Percentiles rank a stretch among this genome's conserved stretches.
Evolutionary conservation across 2,329 filamentous ascomycete genomes (phyloP).

Genomic region (Clonostachys sp.): DNA sequence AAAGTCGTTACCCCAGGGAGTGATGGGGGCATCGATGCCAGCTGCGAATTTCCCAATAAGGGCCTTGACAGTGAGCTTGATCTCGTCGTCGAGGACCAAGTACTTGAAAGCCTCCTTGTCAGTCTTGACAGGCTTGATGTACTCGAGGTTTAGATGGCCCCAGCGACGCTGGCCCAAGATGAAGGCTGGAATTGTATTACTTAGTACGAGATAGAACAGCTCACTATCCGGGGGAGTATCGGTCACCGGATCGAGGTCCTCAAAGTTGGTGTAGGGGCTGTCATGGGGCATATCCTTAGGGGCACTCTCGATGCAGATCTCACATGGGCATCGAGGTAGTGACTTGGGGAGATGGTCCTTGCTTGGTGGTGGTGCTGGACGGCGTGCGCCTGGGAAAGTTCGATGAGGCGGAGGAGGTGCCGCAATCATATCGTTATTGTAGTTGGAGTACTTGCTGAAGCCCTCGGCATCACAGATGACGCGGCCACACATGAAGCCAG

Average conservation of each 20-base stretch:
- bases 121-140: slow-evolving; percentile 30
- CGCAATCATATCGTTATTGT: slow-evolving; percentile 14
- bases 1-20: slow-evolving; percentile 40
- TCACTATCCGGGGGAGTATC: slow-evolving; percentile 30
- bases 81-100: slow-evolving; percentile 40
- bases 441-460: slow-evolving; percentile 24
- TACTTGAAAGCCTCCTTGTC: slow-evolving; percentile 45
- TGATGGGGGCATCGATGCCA: slow-evolving; percentile 25
- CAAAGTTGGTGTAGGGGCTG: slow-evolving; percentile 31
- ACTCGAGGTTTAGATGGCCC: slow-evolving; percentile 33
- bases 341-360: slow-evolving; percentile 34
- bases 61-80: slow-evolving; percentile 41
- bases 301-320: slow-evolving; percentile 19
- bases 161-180: slow-evolving; percentile 37
- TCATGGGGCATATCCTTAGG: slow-evolving; percentile 8
- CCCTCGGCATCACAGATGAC: slow-evolving; percentile 38
- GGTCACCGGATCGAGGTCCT: slow-evolving; percentile 27
- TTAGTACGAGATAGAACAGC: slow-evolving; percentile 36
- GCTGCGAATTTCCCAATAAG: slow-evolving; percentile 41
- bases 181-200: slow-evolving; percentile 40
- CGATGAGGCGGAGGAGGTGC: slow-evolving; percentile 6
- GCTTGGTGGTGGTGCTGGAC: slow-evolving; percentile 4
- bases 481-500: slow-evolving; percentile 30
- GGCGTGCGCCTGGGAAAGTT: slow-evolving; percentile 3
- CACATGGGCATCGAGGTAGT: slow-evolving; percentile 34